Evolutionary conservation across 257 asterid genomes (phyloP), one percentile per base, ranked within the genome.

Genomic region (Paulownia fortunei): DNA sequence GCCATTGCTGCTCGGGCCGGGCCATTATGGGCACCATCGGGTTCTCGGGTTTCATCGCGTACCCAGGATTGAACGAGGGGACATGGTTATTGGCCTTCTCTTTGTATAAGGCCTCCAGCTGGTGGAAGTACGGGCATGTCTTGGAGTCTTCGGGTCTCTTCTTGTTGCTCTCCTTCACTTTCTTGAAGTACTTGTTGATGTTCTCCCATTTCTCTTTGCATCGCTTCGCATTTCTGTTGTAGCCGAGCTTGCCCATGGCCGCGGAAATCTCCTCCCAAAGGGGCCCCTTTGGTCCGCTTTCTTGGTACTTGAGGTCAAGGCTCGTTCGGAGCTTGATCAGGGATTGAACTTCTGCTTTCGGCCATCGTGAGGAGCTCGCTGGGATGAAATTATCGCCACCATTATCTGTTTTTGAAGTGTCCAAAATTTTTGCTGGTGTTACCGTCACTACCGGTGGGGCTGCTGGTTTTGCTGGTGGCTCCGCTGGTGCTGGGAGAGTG

Each of bases 191-290:
- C 39, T 95, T 95, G 85, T 95, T 95, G 76, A 93, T 96, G 73
- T 96, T 96, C 86, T 96, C 99, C 99, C 99, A 96, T 66, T 96
- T 96, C 86, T 96, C 99, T 70, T 96, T 96, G 89, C 99, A 96
- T 58, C 99, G 71, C 80, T 96, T 96, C 0, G 99, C 54, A 65
- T 78, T 96, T 27, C 99, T 54, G 63, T 39, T 88, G 93, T 96
- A 93, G 8, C 99, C 99, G 0, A 92, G 44, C 27, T 82, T 86
- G 0, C 58, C 23, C 99, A 96, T 96, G 1, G 88, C 91, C 1
- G 84, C 56, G 0, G 99, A 96, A 8, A 96, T 93, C 52, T 96
- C 98, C 79, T 96, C 97, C 99, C 99, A 96, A 0, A 93, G 85
- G 6, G 98, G 98, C 44, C 97, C 99, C 76, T 93, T 93, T 0